phyloP scores from a whole-genome alignment of 2,329 filamentous ascomycete species.

The Sarocladium oryzae region DNA sequence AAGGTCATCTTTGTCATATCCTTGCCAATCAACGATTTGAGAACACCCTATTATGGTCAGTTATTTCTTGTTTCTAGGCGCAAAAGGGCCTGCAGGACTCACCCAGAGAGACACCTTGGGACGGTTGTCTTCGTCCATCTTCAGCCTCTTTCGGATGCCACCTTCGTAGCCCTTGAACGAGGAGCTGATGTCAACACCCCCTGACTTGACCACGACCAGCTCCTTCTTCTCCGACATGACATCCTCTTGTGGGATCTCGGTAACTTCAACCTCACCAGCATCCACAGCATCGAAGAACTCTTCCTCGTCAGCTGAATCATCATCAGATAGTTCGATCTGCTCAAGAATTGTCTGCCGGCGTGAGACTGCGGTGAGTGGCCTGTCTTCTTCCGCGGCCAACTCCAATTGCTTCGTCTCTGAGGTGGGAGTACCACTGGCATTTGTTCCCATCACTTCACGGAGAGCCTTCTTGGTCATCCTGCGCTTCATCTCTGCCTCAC shows the following conservation, averaged over 20 bases:
- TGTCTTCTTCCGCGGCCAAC: slow-evolving; percentile 27
- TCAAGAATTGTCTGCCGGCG: slow-evolving; percentile 62
- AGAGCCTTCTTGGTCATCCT: slow-evolving; percentile 85
- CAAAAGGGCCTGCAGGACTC: slow-evolving; percentile 29
- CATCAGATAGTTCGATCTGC: slow-evolving; percentile 70
- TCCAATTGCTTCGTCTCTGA: slow-evolving; percentile 13
- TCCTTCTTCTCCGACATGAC: slow-evolving; percentile 35
- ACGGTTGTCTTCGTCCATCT: slow-evolving; percentile 85
- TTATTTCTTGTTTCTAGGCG: not conserved
- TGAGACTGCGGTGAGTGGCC: slow-evolving; percentile 33
- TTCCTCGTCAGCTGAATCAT: slow-evolving; percentile 74
- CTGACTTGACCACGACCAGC: slow-evolving; percentile 27
- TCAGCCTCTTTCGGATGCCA: slow-evolving; percentile 69
- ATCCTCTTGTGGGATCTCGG: slow-evolving; percentile 54
- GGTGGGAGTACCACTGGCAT: slow-evolving; percentile 26
- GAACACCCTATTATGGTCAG: slow-evolving; percentile 61
- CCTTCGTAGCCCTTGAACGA: slow-evolving; percentile 91
- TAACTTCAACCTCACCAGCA: slow-evolving; percentile 80
- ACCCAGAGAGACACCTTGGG: slow-evolving; percentile 97
- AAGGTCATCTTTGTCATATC: slow-evolving; percentile 99
- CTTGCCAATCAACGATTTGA: slow-evolving; percentile 99
- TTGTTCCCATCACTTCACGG: slow-evolving; percentile 68
- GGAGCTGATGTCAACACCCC: slow-evolving; percentile 58
- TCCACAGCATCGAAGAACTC: slow-evolving; percentile 98
- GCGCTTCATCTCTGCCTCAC: slow-evolving; percentile 84